Conservation (phyloP, 768 basidiomycete species). For the Suillus placidus region DNA sequence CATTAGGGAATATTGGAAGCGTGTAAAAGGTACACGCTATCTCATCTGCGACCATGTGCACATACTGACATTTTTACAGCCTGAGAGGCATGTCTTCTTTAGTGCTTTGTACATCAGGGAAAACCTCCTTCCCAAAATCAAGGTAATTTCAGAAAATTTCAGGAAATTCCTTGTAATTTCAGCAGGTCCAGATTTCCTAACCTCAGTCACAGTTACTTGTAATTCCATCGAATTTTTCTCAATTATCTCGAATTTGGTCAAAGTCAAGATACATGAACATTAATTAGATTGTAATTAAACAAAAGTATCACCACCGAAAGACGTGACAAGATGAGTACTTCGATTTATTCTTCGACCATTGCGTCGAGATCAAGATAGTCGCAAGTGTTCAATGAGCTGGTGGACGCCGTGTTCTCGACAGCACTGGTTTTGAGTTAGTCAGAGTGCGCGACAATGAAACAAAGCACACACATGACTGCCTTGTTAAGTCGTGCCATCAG, state of each 20-base stretch:
- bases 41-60: neutral
- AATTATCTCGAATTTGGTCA: no score
- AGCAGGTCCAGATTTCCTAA: no score
- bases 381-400: neutral
- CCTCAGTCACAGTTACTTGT: no score
- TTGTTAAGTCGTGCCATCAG: neutral
- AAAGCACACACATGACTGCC: neutral
- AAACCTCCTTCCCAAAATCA: no score
- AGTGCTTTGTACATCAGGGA: no score
- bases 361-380: neutral
- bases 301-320: no score
- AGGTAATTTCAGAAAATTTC: no score
- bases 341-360: neutral
- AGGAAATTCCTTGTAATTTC: no score
- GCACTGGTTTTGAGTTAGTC: neutral
- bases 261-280: no score
- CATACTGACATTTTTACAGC: neutral
- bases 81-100: neutral
- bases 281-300: no score
- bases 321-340: no score
- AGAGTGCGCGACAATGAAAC: neutral
- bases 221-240: no score
- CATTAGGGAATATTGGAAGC: conserved; percentile 44
- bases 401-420: neutral
- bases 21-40: conserved; percentile 16